These are phyloP conservation scores for Persicaria maculosa DNA, from an alignment of 148 eudicot species.

Conservation along the genomic window DNA sequence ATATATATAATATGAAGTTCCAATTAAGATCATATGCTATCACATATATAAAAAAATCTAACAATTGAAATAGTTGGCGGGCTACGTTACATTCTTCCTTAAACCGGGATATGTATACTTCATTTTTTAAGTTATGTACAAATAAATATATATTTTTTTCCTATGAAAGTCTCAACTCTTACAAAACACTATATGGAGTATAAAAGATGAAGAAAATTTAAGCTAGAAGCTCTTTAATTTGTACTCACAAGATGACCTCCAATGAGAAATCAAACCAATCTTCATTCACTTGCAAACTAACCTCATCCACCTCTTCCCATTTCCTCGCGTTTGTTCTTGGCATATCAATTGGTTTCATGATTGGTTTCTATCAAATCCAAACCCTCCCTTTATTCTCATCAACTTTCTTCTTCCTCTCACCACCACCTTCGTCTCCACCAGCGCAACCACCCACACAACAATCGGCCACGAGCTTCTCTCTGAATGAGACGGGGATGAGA, in stretches of 20 bases:
- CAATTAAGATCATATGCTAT: too few species aligned
- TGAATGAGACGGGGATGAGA: not conserved
- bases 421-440: not conserved
- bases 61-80: too few species aligned
- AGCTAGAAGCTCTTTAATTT: too few species aligned
- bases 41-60: too few species aligned
- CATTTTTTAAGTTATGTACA: too few species aligned
- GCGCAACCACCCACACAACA: not conserved
- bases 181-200: too few species aligned
- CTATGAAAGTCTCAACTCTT: too few species aligned
- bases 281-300: not conserved
- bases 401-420: conserved; percentile 6
- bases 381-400: conserved; percentile 18
- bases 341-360: conserved; percentile 40
- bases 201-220: too few species aligned
- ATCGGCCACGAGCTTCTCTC: not conserved
- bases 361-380: conserved; percentile 29
- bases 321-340: conserved; percentile 40
- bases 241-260: not conserved
- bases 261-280: not conserved
- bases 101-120: too few species aligned
- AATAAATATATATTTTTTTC: too few species aligned
- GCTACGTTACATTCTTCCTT: too few species aligned
- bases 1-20: too few species aligned
- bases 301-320: not conserved